Percentiles rank a stretch among this genome's conserved stretches.
Evolutionary conservation across 2,329 filamentous ascomycete genomes (phyloP).

Genomic region (Fusarium nanum): DNA sequence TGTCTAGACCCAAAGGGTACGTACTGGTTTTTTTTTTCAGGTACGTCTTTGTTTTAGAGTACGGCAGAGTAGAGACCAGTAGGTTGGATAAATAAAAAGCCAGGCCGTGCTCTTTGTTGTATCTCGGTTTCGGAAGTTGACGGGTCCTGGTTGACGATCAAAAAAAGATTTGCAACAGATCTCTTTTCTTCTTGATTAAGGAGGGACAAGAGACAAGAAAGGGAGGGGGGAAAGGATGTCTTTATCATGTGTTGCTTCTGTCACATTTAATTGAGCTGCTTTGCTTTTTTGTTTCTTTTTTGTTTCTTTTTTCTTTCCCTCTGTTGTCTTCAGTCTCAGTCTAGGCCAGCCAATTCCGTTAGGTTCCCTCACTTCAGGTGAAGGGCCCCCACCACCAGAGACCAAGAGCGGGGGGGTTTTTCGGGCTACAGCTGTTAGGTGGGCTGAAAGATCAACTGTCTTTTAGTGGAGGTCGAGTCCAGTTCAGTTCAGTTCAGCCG

Average conservation of each 20-base stretch:
- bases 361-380: background rate
- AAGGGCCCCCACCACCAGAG: background rate
- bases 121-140: constrained; percentile 32
- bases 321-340: background rate
- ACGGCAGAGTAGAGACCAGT: background rate
- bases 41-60: background rate
- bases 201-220: background rate
- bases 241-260: constrained; percentile 23
- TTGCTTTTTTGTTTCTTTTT: constrained; percentile 14
- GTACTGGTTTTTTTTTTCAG: background rate
- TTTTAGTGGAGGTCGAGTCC: background rate
- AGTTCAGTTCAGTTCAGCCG: background rate
- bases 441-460: background rate
- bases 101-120: constrained; percentile 16
- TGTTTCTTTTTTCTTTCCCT: background rate
- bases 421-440: background rate
- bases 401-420: background rate
- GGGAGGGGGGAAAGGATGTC: background rate
- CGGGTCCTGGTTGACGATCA: constrained; percentile 37
- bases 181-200: background rate
- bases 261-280: background rate
- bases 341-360: background rate
- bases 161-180: constrained; percentile 22
- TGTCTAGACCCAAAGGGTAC: background rate
- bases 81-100: background rate